Conservation (phyloP, 371 early-diverging fungal genomes). For the Syncephalis fuscata region DNA sequence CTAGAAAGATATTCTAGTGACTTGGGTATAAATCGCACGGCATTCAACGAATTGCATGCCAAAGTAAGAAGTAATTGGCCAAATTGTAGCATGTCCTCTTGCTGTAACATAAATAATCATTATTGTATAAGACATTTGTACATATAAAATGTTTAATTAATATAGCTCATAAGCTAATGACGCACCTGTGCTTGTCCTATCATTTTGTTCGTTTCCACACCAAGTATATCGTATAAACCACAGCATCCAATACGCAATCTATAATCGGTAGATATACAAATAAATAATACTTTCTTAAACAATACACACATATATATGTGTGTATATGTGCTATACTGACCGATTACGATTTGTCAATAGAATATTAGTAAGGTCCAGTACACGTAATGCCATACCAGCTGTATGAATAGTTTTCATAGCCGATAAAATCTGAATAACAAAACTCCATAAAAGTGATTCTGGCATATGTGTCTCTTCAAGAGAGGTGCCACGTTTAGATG, state of each 20-base stretch:
- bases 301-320: too few relatives aligned
- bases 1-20: constrained; percentile 57
- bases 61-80: constrained; percentile 73
- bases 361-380: constrained; percentile 65
- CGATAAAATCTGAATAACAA: constrained; percentile 67
- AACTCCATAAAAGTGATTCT: constrained; percentile 74
- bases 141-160: too few relatives aligned
- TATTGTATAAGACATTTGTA: neutral
- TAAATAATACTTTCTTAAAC: neutral
- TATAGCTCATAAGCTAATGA: neutral
- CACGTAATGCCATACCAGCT: constrained; percentile 57
- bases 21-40: constrained; percentile 46
- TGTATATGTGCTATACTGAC: constrained; percentile 10
- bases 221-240: constrained; percentile 71
- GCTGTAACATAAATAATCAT: constrained; percentile 22
- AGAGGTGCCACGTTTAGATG: constrained; percentile 20
- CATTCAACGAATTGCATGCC: constrained; percentile 57
- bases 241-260: constrained; percentile 70
- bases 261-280: too few relatives aligned
- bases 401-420: constrained; percentile 71
- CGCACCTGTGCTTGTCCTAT: constrained; percentile 38
- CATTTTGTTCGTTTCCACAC: constrained; percentile 44
- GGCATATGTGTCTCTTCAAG: constrained; percentile 26
- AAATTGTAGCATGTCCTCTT: constrained; percentile 73
- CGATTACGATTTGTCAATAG: constrained; percentile 68